Evolutionary conservation across 768 basidiomycete genomes (phyloP).

Genomic region (Suillus subluteus): DNA sequence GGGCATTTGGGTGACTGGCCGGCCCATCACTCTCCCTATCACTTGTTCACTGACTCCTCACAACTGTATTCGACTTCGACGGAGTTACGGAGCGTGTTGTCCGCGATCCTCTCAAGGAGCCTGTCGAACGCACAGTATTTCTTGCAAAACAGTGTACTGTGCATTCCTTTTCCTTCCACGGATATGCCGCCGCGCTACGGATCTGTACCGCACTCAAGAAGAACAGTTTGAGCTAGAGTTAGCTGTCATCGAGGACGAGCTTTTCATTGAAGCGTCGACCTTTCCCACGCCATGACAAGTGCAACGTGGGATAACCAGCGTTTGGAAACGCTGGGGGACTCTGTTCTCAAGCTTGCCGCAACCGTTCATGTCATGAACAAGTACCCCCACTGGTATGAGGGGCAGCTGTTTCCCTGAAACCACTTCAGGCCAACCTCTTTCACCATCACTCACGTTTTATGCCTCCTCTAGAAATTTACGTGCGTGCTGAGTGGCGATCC

Average conservation of each 20-base stretch:
- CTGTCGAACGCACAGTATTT: conserved; percentile 61
- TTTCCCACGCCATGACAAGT: conserved; percentile 64
- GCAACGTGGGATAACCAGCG: conserved; percentile 81
- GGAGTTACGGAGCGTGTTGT: conserved; percentile 57
- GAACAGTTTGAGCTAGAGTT: conserved; percentile 59
- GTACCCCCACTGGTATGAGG: conserved; percentile 80
- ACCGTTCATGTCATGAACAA: conserved; percentile 79
- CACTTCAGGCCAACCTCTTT: no score
- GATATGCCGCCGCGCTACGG: conserved; percentile 67
- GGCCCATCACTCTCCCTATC: conserved; percentile 52
- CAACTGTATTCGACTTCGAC: conserved; percentile 57
- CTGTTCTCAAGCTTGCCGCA: conserved; percentile 75
- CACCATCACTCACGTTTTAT: no score
- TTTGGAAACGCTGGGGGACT: conserved; percentile 86
- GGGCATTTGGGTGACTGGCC: conserved; percentile 65
- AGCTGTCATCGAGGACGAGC: conserved; percentile 57
- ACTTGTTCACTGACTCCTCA: conserved; percentile 61
- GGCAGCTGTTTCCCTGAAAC: conserved; percentile 75
- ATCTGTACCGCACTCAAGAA: conserved; percentile 59
- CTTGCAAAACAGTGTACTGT: conserved; percentile 48
- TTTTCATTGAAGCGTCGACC: conserved; percentile 75
- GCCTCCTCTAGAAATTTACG: no score
- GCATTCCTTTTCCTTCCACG: conserved; percentile 65
- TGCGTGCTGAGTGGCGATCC: no score
- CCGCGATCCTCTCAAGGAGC: conserved; percentile 47